These are phyloP conservation scores for Pittosporum tobira DNA, from an alignment of 129 eudicot species.

Conservation along the genomic window DNA sequence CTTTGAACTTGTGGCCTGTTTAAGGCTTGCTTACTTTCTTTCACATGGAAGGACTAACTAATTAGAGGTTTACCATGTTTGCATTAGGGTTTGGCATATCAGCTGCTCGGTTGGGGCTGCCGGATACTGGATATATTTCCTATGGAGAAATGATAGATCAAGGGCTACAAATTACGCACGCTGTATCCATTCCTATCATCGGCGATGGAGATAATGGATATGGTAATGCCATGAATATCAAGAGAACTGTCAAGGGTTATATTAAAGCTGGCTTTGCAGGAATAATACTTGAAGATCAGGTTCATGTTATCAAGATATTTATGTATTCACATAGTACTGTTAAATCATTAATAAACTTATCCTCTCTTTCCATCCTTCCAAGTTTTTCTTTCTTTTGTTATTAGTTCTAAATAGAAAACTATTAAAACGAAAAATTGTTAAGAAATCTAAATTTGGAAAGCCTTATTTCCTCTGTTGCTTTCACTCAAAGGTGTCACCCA, in stretches of 20 bases:
- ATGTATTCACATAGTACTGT: not conserved
- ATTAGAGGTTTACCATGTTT: not conserved
- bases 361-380: not conserved
- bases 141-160: constrained; percentile 97
- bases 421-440: not conserved
- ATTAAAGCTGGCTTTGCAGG: constrained; percentile 92
- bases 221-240: constrained; percentile 90
- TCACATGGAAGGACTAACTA: constrained; percentile 2
- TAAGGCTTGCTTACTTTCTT: not conserved
- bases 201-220: constrained; percentile 98
- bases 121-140: constrained; percentile 83
- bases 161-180: constrained; percentile 66
- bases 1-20: not conserved
- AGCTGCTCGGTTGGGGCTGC: constrained; percentile 81
- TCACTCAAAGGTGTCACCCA: constrained; percentile 68
- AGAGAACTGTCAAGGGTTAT: constrained; percentile 86
- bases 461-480: constrained; percentile 22
- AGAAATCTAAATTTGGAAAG: constrained; percentile 1
- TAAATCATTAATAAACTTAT: not conserved
- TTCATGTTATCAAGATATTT: constrained; percentile 15
- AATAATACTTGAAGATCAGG: constrained; percentile 95
- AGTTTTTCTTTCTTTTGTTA: not conserved
- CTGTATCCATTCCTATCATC: constrained; percentile 81
- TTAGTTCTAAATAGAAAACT: not conserved
- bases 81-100: constrained; percentile 79